Evolutionary conservation across 768 basidiomycete species (phyloP).

Genomic region (Trametes meyenii): DNA sequence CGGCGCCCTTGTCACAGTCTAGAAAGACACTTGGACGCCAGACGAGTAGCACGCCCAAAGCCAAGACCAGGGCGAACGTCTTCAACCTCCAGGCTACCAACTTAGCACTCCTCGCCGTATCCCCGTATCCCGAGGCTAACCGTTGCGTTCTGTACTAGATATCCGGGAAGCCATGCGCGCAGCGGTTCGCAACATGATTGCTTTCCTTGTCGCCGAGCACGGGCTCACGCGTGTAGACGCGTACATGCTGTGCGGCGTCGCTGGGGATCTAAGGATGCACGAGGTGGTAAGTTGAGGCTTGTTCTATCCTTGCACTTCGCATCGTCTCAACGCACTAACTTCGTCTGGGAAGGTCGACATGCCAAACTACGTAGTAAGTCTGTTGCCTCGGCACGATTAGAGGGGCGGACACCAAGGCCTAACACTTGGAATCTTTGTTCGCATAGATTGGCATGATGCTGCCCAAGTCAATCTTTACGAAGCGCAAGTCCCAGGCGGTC

Average conservation of each 20-base stretch:
- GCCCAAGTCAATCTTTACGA: constrained; percentile 45
- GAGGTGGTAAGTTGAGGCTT: constrained; percentile 49
- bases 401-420: background rate
- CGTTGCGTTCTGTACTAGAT: constrained; percentile 33
- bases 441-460: constrained; percentile 61
- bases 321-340: background rate
- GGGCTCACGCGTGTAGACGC: constrained; percentile 50
- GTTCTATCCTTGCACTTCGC: background rate
- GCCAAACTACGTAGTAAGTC: constrained; percentile 63
- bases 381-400: background rate
- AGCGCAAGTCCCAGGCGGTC: background rate
- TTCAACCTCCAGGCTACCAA: too few relatives aligned
- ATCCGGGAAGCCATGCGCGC: constrained; percentile 56
- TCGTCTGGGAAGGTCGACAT: constrained; percentile 52
- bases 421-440: background rate
- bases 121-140: too few relatives aligned
- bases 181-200: constrained; percentile 62
- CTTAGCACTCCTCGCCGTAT: too few relatives aligned
- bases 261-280: constrained; percentile 59
- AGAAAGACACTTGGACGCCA: too few relatives aligned
- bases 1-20: too few relatives aligned
- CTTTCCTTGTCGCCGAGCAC: constrained; percentile 48
- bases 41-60: too few relatives aligned
- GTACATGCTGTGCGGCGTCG: constrained; percentile 65
- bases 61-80: too few relatives aligned